Evolutionary conservation across 2,329 filamentous ascomycete genomes (phyloP).

Genomic region (Colletotrichum orbiculare): DNA sequence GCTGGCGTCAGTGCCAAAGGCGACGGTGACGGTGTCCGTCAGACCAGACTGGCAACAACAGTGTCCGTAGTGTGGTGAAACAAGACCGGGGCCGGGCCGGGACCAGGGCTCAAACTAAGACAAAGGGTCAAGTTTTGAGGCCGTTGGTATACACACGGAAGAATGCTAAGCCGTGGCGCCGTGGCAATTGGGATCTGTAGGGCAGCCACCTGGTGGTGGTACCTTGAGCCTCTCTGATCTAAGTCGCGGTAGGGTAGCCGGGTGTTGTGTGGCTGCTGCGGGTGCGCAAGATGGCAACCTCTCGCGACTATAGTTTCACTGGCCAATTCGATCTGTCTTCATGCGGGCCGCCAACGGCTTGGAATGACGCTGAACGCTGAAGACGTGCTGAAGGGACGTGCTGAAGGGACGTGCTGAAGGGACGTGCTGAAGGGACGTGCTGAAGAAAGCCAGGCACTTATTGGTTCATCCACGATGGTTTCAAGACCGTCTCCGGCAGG

Average conservation of each 20-base stretch:
- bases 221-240: neutral
- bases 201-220: neutral
- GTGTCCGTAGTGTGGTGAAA: neutral
- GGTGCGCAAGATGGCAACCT: neutral
- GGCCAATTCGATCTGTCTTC: neutral
- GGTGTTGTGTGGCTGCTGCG: too few relatives aligned
- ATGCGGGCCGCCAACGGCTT: neutral
- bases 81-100: constrained; percentile 6
- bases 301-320: neutral
- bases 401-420: neutral
- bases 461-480: constrained; percentile 20
- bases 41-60: neutral
- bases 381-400: neutral
- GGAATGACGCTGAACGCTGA: neutral
- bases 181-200: constrained; percentile 14
- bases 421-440: neutral
- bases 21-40: neutral
- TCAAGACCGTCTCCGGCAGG: constrained; percentile 32
- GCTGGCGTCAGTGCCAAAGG: constrained; percentile 5
- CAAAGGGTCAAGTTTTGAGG: constrained; percentile 21
- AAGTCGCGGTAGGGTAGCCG: neutral
- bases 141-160: constrained; percentile 27
- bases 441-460: neutral
- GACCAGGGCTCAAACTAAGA: constrained; percentile 2
- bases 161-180: constrained; percentile 29